Base-by-base conservation (phyloP, 257 asterid species). In the Lithospermum erythrorhizon region DNA sequence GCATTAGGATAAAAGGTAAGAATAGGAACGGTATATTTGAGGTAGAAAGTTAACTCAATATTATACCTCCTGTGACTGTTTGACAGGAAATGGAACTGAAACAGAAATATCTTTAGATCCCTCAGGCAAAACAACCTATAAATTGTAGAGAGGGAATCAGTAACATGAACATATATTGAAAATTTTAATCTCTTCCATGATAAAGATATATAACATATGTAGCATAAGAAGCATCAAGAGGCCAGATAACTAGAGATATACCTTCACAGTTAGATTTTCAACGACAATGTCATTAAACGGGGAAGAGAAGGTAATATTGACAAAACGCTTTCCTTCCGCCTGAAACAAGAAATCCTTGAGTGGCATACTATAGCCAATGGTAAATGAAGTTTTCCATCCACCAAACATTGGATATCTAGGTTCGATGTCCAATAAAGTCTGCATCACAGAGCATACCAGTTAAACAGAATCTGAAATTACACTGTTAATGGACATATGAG, bases 351-450 rank as follows among this genome's bases (percentile, higher is more conserved):
- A 93, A 76, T 93, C 96, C 67, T 74, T 70, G 64, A 93, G 96
- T 2, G 94, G 99, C 77, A 89, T 67, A 65, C 99, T 89, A 72
- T 86, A 93, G 65, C 97, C 99, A 70, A 93, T 84, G 27, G 99
- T 89, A 70, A 93, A 93, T 56, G 97, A 54, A 59, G 97, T 82
- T 83, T 74, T 93, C 99, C 99, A 93, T 49, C 99, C 97, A 78
- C 99, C 99, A 84, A 89, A 83, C 91, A 93, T 74, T 32, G 99
- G 99, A 73, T 82, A 93, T 47, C 97, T 80, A 65, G 99, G 99
- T 78, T 93, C 99, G 52, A 93, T 84, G 74, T 89, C 94, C 67
- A 93, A 83, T 63, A 89, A 70, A 4, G 96, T 86, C 99, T 93
- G 83, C 76, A 67, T 65, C 64, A 63, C 63, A 70, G 21, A 72